phyloP scores from a whole-genome alignment of 805 yeast species.

The Candida dendrica region DNA sequence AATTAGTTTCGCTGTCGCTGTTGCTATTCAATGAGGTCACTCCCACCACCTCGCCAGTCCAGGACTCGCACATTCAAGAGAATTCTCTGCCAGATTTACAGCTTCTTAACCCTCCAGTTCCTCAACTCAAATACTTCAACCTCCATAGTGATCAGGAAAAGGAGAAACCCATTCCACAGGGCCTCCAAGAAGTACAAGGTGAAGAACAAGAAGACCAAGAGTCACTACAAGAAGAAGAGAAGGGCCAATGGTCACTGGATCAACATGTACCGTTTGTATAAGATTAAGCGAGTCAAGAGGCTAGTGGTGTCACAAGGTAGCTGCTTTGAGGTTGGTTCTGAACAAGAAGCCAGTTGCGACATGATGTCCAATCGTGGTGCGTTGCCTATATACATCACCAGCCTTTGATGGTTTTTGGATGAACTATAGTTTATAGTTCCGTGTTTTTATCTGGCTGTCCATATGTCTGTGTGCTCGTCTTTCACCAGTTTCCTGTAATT shows the following conservation, averaged over 20 bases:
- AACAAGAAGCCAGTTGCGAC: no score
- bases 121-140: slow-evolving; percentile 3
- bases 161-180: slow-evolving; percentile 18
- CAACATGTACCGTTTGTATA: not conserved
- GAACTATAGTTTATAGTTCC: no score
- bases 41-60: slow-evolving; percentile 21
- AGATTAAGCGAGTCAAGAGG: not conserved
- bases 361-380: no score
- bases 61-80: slow-evolving; percentile 11
- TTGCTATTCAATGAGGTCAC: slow-evolving; percentile 12
- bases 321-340: not conserved
- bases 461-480: no score
- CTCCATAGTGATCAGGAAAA: slow-evolving; percentile 9
- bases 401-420: no score
- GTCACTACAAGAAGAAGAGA: not conserved
- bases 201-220: slow-evolving; percentile 2
- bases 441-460: no score
- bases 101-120: slow-evolving; percentile 11
- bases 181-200: slow-evolving; percentile 15
- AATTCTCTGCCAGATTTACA: slow-evolving; percentile 10
- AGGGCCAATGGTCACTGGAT: not conserved
- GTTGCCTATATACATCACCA: no score
- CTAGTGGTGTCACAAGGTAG: not conserved
- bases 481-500: no score
- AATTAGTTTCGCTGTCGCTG: no score